Conservation (phyloP, 75 land plant species). For the Larix kaempferi region DNA sequence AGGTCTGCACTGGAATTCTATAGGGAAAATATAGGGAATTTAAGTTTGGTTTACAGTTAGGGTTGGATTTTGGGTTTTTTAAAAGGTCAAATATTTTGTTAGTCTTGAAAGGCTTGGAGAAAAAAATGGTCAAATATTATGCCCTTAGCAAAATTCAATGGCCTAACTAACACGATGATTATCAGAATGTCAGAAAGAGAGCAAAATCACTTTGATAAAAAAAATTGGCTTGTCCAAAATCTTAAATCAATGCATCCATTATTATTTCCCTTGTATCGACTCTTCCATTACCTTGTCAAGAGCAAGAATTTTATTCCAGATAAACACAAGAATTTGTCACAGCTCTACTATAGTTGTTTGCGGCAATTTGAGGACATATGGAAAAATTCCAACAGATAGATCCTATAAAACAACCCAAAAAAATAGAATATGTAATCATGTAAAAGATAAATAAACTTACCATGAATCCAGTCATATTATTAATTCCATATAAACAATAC, state of each 20-base stretch:
- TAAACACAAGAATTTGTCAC: conserved; percentile 91
- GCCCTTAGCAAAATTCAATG: conserved; percentile 2
- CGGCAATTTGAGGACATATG: conserved; percentile 83
- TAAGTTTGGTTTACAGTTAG: too few relatives aligned
- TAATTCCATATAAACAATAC: not conserved
- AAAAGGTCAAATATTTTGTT: too few relatives aligned
- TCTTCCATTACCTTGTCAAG: conserved; percentile 75
- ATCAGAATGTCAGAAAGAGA: not conserved
- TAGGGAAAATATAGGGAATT: too few relatives aligned
- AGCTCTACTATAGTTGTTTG: conserved; percentile 87
- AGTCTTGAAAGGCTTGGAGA: too few relatives aligned
- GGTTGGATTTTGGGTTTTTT: too few relatives aligned
- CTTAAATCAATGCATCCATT: not conserved
- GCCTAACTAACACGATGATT: not conserved
- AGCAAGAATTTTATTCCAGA: conserved; percentile 95
- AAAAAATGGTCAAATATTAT: too few relatives aligned
- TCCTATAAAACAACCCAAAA: conserved; percentile 45
- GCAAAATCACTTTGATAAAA: not conserved
- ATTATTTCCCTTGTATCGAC: not conserved
- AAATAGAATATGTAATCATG: too few relatives aligned
- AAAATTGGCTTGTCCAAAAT: not conserved
- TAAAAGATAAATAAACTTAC: too few relatives aligned
- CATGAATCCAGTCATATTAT: not conserved
- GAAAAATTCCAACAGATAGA: conserved; percentile 92
- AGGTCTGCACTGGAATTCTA: too few relatives aligned